Evolutionary conservation across 2,329 filamentous ascomycete genomes (phyloP), one percentile per base, ranked within the genome.

Genomic region (Microcyclosporella mali): DNA sequence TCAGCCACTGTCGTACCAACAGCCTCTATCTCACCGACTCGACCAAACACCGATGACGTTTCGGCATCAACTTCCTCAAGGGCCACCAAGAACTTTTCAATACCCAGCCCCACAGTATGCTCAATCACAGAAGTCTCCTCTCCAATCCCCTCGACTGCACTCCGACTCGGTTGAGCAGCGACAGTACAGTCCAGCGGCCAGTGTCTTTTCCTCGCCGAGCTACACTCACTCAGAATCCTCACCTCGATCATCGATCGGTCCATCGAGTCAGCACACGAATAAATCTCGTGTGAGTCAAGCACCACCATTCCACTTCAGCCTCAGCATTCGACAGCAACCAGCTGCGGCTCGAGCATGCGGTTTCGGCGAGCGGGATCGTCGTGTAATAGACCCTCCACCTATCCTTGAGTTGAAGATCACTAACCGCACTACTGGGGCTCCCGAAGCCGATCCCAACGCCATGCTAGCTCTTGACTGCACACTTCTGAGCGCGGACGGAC

Each of bases 301-400:
- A 14, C 57, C 58, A 2, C 54, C 62, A 21, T 45, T 62, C 30
- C 49, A 66, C 41, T 74, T 71, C 55, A 63, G 66, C 37, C 73
- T 86, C 43, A 69, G 64, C 33, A 78, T 90, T 49, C 81, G 86
- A 37, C 86, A 92, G 62, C 85, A 90, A 57, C 86, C 86, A 7
- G 72, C 79, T 14, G 85, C 85, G 1, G 86, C 86, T 40, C 75
- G 86, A 53, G 85, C 85, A 32, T 92, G 86, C 57, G 86, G 86
- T 1, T 90, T 88, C 61, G 86, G 86, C 47, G 86, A 90, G 64
- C 75, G 85, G 51, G 86, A 92, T 59, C 78, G 86, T 30, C 77
- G 86, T 49, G 85, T 88, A 12, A 85, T 92, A 50, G 86, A 92
- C 58, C 86, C 86, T 31, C 86, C 86, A 2, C 86, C 86, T 11